A percentile compares a stretch with the other conserved stretches of the same genome.
phyloP scores from a whole-genome alignment of 2,329 filamentous ascomycete species.

The Alternaria gaisen region DNA sequence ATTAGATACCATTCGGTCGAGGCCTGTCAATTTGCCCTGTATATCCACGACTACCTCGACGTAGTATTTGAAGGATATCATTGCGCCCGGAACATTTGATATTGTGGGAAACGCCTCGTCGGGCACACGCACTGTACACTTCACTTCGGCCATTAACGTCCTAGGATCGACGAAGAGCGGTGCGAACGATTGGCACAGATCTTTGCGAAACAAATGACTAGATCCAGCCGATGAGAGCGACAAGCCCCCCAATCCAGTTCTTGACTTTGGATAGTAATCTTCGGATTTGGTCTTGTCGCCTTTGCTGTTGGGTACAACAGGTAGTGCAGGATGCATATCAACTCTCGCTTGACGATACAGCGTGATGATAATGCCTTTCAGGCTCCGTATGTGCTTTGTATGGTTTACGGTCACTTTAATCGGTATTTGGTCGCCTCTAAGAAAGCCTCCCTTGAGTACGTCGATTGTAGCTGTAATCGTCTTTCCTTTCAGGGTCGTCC shows the following conservation, averaged over 20 bases:
- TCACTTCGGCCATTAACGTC: slow-evolving; percentile 80
- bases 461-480: slow-evolving; percentile 87
- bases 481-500: slow-evolving; percentile 69
- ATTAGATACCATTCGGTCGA: slow-evolving; percentile 70
- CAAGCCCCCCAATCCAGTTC: slow-evolving; percentile 84
- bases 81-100: slow-evolving; percentile 83
- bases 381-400: slow-evolving; percentile 86
- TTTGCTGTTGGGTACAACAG: slow-evolving; percentile 68
- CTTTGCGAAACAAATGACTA: slow-evolving; percentile 93
- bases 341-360: slow-evolving; percentile 91
- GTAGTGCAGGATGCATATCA: slow-evolving; percentile 76
- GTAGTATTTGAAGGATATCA: slow-evolving; percentile 95
- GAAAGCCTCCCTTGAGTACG: slow-evolving; percentile 79
- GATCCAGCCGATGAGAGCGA: slow-evolving; percentile 87
- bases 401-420: slow-evolving; percentile 86
- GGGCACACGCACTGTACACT: slow-evolving; percentile 83
- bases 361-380: slow-evolving; percentile 92
- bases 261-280: slow-evolving; percentile 86
- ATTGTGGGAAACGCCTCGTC: slow-evolving; percentile 95
- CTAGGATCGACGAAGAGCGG: slow-evolving; percentile 87
- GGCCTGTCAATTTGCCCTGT: slow-evolving; percentile 82
- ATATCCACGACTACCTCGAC: slow-evolving; percentile 93
- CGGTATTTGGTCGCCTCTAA: slow-evolving; percentile 84
- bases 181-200: slow-evolving; percentile 86
- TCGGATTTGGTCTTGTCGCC: slow-evolving; percentile 76